Base-by-base conservation (phyloP, 108 stramenopile species). In the Asterionellopsis glacialis region DNA sequence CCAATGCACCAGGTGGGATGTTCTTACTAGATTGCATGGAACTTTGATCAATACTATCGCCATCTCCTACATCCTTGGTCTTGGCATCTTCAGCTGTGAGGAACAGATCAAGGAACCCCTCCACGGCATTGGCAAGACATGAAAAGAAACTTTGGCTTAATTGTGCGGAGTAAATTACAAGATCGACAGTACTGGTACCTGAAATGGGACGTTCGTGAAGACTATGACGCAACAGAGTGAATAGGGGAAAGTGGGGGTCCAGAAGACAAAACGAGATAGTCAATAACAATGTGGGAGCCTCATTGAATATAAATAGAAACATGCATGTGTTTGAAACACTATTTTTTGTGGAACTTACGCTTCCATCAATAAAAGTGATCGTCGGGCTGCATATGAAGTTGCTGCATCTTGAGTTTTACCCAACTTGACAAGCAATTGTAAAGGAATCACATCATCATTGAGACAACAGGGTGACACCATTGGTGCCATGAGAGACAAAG, bases 101-200 rank as follows among this genome's bases (percentile, higher is more conserved):
- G 44, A 88, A 91, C 7, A 91, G 58, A 62, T 91, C 90, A 18
- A 91, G 61, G 60, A 91, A 91, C 18, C 90, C 86, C 64, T 91
- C 90, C 23, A 91, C 85, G 24, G 90, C 64, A 51, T 68, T 68
- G 15, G 90, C 81, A 21, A 91, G 77, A 26, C 80, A 83, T 11
- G 86, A 86, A 68, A 91, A 91, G 76, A 91, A 91, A 61, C 83
- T 82, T 50, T 87, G 84, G 51, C 90, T 91, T 11, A 91, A 68
- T 67, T 91, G 90, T 22, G 90, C 82, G 48, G 90, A 80, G 44
- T 88, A 91, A 65, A 91, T 91, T 16, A 88, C 90, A 51, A 85
- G 69, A 51, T 91, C 90, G 55, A 86, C 83, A 27, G 79, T 81
- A 0, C 72, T 68, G 3, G 83, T 62, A 12, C 74, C 74, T 11